Evolutionary conservation across 2,329 filamentous ascomycete species (phyloP).

Genomic region (Magnaporthiopsis rhizophila): DNA sequence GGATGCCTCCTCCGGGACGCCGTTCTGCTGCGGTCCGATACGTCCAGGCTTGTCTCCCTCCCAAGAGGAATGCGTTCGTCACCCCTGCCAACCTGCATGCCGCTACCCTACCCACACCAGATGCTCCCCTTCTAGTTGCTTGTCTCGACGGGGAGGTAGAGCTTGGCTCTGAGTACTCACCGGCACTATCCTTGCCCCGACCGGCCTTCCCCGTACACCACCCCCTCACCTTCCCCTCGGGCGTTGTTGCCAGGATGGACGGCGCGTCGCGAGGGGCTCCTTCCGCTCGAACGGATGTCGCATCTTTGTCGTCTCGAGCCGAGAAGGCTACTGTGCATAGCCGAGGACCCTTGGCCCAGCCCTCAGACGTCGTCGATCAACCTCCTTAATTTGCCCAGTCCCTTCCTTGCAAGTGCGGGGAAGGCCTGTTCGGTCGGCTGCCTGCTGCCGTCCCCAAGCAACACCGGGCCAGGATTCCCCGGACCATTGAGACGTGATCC

Average conservation of each 20-base stretch:
- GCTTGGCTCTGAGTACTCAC: not conserved
- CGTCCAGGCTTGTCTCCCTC: not conserved
- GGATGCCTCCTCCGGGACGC: not conserved
- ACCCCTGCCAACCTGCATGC: not conserved
- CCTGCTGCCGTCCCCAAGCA: not conserved
- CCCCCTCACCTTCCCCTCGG: too few relatives aligned
- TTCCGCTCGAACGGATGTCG: conserved; percentile 2
- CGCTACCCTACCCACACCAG: not conserved
- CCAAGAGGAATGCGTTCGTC: too few relatives aligned
- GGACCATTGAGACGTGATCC: not conserved
- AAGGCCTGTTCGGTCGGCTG: not conserved
- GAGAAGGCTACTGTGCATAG: not conserved
- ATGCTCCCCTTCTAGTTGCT: not conserved
- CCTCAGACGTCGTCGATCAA: not conserved
- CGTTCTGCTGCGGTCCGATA: not conserved
- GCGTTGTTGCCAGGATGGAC: not conserved
- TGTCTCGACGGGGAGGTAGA: not conserved
- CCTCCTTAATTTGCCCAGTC: not conserved
- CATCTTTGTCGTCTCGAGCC: not conserved
- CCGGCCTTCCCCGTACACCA: not conserved
- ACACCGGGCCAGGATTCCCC: not conserved
- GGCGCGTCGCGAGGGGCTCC: not conserved
- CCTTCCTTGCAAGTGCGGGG: not conserved
- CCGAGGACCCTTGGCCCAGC: not conserved
- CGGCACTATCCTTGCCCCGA: not conserved